Conservation (phyloP, 148 eudicot species). For the Polygonum aviculare region DNA sequence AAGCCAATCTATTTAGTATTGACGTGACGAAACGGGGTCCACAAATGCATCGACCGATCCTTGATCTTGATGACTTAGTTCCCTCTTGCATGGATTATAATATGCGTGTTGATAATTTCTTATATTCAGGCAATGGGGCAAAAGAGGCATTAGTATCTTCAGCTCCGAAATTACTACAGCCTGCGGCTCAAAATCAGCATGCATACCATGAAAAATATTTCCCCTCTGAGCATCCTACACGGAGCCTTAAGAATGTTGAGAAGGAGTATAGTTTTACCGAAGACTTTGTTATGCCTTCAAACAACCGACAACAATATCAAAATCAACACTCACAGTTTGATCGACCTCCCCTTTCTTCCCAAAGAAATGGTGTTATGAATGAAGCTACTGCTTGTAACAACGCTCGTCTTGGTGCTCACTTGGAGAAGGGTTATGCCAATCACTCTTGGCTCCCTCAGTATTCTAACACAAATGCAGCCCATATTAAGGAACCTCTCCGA, state of each 20-base stretch:
- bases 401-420: conserved; percentile 5
- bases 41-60: conserved; percentile 18
- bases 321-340: conserved; percentile 28
- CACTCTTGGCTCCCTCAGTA: conserved; percentile 17
- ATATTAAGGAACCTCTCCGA: conserved; percentile 30
- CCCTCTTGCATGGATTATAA: conserved; percentile 17
- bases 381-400: conserved; percentile 17
- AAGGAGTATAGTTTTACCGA: conserved; percentile 20
- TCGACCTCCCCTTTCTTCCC: conserved; percentile 28
- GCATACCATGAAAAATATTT: conserved; percentile 20
- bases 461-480: conserved; percentile 16
- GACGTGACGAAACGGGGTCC: conserved; percentile 21
- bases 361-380: conserved; percentile 15
- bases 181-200: conserved; percentile 17
- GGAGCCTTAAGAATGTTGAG: conserved; percentile 17
- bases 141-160: conserved; percentile 20
- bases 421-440: conserved; percentile 15
- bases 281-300: background rate
- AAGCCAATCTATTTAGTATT: conserved; percentile 20
- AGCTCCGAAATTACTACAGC: conserved; percentile 17
- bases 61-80: conserved; percentile 18
- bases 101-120: conserved; percentile 17
- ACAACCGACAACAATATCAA: conserved; percentile 7
- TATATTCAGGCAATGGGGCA: conserved; percentile 18
- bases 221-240: conserved; percentile 21